Evolutionary conservation across 1,284 basidiomycete species (phyloP), one percentile per base, ranked within the genome.

Genomic region (Heterobasidion annosum): DNA sequence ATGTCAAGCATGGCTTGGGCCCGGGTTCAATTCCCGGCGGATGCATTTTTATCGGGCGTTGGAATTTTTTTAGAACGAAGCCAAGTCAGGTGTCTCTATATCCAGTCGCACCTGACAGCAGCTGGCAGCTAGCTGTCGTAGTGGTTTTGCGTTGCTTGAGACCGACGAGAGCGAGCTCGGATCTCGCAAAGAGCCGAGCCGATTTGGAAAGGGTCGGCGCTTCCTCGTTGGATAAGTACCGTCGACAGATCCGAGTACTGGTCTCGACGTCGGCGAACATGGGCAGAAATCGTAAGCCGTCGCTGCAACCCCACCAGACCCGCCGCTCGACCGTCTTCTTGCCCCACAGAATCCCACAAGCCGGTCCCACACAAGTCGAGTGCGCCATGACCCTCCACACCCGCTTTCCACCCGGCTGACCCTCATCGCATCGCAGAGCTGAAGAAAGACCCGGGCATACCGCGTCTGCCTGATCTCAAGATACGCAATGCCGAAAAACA

Each of bases 371-470:
- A 74, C 12, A 83, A 74, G 68, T 70, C 77, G n/a, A 85, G 82
- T 85, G 58, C 50, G 73, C 62, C 32, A 19, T 43, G 32, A 33
- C 12, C 15, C 33, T 18, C 12, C 45, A 13, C 10, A 3, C 15
- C 18, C n/a, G 16, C 45, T 25, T 47, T 10, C 34, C 9, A 12
- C 44, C 47, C 18, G 53, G 43, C 33, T 10, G 45, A 45, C 33
- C 19, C 37, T 52, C 25, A 19, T 44, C 33, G 53, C 52, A 9
- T 43, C 47, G 37, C 55, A 91, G 88, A 86, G 63, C 71, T 90
- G 35, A 91, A 88, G 70, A 91, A 90, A 64, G 90, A 92, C 66
- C 86, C 87, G 46, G 90, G 89, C 15, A 73, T 93, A 0, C 90
- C 91, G 3, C 82, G 83, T 62, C 75, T 93, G 0, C 86, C 85